Evolutionary conservation across 805 yeast genomes (phyloP).

Genomic region (Cyberlindnera americana): DNA sequence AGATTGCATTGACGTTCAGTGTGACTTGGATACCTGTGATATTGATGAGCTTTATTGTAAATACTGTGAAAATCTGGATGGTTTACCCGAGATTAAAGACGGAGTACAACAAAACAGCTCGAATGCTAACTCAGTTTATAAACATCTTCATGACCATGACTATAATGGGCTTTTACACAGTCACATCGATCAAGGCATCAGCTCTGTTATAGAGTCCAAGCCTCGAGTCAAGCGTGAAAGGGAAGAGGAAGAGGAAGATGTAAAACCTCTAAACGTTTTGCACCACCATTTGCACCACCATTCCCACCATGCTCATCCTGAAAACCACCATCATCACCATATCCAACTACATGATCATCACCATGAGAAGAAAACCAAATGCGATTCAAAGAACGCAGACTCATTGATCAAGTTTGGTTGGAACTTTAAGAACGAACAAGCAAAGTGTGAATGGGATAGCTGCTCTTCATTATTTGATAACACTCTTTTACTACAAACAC

Average conservation of each 20-base stretch:
- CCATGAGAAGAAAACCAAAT: slow-evolving; percentile 16
- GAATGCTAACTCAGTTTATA: too few species aligned
- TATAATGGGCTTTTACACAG: too few species aligned
- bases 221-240: slow-evolving; percentile 7
- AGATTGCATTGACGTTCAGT: slow-evolving; percentile 26
- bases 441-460: slow-evolving; percentile 67
- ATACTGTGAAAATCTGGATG: slow-evolving; percentile 26
- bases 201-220: background rate
- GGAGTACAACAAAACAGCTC: too few species aligned
- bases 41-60: slow-evolving; percentile 33
- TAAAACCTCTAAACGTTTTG: background rate
- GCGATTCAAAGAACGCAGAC: background rate
- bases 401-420: slow-evolving; percentile 25
- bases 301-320: slow-evolving; percentile 23
- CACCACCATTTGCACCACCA: slow-evolving; percentile 25
- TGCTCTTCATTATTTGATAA: slow-evolving; percentile 45
- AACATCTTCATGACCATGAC: too few species aligned
- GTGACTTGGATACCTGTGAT: slow-evolving; percentile 30
- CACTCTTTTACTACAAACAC: slow-evolving; percentile 43
- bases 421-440: slow-evolving; percentile 35
- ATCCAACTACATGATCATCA: slow-evolving; percentile 37
- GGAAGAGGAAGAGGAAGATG: slow-evolving; percentile 16
- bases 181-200: background rate
- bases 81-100: slow-evolving; percentile 10
- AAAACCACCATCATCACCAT: slow-evolving; percentile 37